Evolutionary conservation across 352 stramenopile species (phyloP).

Genomic region (Globisporangium splendens): DNA sequence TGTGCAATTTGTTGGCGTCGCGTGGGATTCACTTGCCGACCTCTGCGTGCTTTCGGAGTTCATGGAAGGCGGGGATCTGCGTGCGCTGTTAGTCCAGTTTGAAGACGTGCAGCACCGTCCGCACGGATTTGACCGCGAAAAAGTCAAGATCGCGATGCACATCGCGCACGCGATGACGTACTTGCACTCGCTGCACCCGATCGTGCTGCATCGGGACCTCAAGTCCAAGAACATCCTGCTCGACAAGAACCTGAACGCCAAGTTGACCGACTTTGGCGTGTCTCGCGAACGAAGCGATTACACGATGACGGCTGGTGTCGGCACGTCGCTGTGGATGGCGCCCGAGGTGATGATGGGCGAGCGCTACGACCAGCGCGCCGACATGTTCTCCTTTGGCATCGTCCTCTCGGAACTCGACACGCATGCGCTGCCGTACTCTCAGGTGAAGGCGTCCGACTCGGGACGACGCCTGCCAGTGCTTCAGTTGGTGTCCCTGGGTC

Average conservation of each 20-base stretch:
- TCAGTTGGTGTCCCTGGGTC: constrained; percentile 29
- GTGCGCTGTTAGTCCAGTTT: constrained; percentile 24
- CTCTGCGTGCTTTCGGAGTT: constrained; percentile 50
- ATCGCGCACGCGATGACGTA: constrained; percentile 46
- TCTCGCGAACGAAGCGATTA: constrained; percentile 29
- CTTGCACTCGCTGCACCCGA: constrained; percentile 40
- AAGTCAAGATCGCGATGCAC: constrained; percentile 32
- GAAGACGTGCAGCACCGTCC: constrained; percentile 1
- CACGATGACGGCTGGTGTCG: constrained; percentile 44
- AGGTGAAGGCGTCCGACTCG: constrained; percentile 11
- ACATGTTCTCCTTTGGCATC: neutral
- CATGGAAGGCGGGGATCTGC: constrained; percentile 42
- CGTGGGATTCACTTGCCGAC: constrained; percentile 42
- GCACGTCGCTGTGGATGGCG: constrained; percentile 44
- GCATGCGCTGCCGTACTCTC: constrained; percentile 29
- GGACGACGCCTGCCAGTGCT: constrained; percentile 25
- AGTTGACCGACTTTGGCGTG: constrained; percentile 59
- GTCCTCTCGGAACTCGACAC: constrained; percentile 6
- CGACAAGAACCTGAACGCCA: constrained; percentile 24
- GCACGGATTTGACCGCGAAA: constrained; percentile 24
- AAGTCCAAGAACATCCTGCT: constrained; percentile 66
- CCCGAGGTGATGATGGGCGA: constrained; percentile 52
- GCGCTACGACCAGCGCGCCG: constrained; percentile 36
- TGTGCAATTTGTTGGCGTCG: constrained; percentile 61
- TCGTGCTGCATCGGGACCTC: constrained; percentile 46